These are phyloP conservation scores for Wallacemonas collosoma DNA, from an alignment of 208 protist genomes.

Conservation along the genomic window DNA sequence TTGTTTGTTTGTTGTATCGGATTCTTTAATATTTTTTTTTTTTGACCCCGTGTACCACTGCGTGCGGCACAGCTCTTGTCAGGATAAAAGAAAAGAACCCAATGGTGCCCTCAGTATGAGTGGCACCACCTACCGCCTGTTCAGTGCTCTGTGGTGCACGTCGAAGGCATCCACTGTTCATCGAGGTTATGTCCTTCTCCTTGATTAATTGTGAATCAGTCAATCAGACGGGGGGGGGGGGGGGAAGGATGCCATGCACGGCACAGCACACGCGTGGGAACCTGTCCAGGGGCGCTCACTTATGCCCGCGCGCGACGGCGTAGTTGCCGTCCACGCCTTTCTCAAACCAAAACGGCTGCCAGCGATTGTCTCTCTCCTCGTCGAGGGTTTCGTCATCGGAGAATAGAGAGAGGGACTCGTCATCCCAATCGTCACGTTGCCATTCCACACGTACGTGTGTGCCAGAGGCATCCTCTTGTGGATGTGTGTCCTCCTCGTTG, in stretches of 20 bases:
- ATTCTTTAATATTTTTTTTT: neutral
- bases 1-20: neutral
- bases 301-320: conserved; percentile 12
- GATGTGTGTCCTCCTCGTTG: conserved; percentile 11
- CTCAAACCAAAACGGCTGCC: conserved; percentile 88
- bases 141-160: too few relatives aligned
- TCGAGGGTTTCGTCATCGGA: conserved; percentile 76
- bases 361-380: conserved; percentile 66
- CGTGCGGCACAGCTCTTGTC: neutral
- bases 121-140: too few relatives aligned
- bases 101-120: too few relatives aligned
- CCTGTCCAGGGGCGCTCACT: neutral
- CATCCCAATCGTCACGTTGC: conserved; percentile 83
- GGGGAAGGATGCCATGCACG: too few relatives aligned
- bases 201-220: too few relatives aligned
- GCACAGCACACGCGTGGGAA: neutral
- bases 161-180: too few relatives aligned
- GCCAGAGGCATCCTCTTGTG: neutral
- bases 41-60: neutral
- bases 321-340: conserved; percentile 33
- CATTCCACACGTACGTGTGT: conserved; percentile 50
- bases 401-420: conserved; percentile 78
- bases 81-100: too few relatives aligned
- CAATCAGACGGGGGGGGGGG: too few relatives aligned
- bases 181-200: too few relatives aligned